phyloP scores from a whole-genome alignment of 2,329 filamentous ascomycete genomes.

The Diaporthe sp. region DNA sequence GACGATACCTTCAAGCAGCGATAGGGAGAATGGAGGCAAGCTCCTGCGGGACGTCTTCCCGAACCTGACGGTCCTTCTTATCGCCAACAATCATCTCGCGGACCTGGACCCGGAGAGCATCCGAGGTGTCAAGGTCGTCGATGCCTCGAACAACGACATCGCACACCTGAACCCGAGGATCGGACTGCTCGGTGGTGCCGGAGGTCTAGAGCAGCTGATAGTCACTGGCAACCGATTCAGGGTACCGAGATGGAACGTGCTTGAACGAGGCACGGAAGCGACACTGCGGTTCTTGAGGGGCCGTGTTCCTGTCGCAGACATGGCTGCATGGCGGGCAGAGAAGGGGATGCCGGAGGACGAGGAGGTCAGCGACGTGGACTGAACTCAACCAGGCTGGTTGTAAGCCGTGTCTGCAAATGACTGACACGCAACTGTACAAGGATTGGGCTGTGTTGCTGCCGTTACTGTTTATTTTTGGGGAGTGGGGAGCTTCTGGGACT shows the following conservation, averaged over 20 bases:
- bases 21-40: constrained; percentile 33
- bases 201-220: constrained; percentile 73
- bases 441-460: neutral
- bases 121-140: constrained; percentile 78
- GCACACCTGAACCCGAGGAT: constrained; percentile 82
- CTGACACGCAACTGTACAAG: neutral
- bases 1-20: constrained; percentile 64
- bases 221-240: constrained; percentile 88
- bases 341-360: constrained; percentile 49
- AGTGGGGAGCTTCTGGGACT: neutral
- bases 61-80: constrained; percentile 75
- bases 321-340: constrained; percentile 64
- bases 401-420: neutral
- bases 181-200: constrained; percentile 76
- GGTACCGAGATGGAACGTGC: constrained; percentile 84
- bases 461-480: neutral
- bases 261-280: constrained; percentile 89
- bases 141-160: constrained; percentile 88
- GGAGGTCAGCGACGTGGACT: constrained; percentile 46
- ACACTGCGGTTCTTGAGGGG: constrained; percentile 84
- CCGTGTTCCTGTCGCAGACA: constrained; percentile 73
- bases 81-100: constrained; percentile 81
- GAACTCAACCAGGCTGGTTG: neutral
- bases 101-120: constrained; percentile 80
- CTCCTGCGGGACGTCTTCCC: constrained; percentile 75